Conservation (phyloP, 2,329 filamentous ascomycete genomes). For the Ramularia collo-cygni region DNA sequence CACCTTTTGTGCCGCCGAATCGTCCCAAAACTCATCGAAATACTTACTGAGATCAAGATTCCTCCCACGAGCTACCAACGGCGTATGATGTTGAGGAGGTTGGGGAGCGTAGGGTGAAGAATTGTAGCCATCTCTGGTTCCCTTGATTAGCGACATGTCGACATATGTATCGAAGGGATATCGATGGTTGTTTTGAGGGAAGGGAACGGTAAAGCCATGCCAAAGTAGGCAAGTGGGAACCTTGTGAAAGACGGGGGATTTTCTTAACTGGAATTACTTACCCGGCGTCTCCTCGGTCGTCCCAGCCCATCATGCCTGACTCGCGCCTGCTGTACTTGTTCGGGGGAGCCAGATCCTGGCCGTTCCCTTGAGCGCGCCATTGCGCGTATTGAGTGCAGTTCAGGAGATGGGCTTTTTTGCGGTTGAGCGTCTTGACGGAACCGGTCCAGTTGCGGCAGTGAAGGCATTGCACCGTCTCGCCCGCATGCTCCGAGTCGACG, state of each 20-base stretch:
- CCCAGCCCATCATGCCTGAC: slow-evolving; percentile 7
- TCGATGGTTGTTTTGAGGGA: slow-evolving; percentile 1
- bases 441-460: slow-evolving; percentile 29
- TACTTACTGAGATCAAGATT: slow-evolving; percentile 21
- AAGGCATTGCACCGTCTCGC: slow-evolving; percentile 26
- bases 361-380: slow-evolving; percentile 28
- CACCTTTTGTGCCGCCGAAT: slow-evolving; percentile 23
- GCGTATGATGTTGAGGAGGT: slow-evolving; percentile 7
- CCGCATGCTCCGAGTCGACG: slow-evolving; percentile 20
- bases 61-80: slow-evolving; percentile 19
- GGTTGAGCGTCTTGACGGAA: slow-evolving; percentile 26
- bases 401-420: slow-evolving; percentile 28
- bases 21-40: slow-evolving; percentile 29
- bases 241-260: slow-evolving; percentile 3
- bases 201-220: neutral
- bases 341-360: slow-evolving; percentile 27
- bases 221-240: neutral
- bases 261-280: too few relatives aligned
- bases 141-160: slow-evolving; percentile 1
- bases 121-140: slow-evolving; percentile 1
- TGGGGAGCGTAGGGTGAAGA: slow-evolving; percentile 9
- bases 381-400: slow-evolving; percentile 24
- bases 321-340: slow-evolving; percentile 28
- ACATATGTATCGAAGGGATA: slow-evolving; percentile 1
- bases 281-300: slow-evolving; percentile 13